A percentile compares a stretch with the other conserved stretches of the same genome.
Conservation (phyloP, 2,329 filamentous ascomycete species). For the Davidsoniella eucalypti region DNA sequence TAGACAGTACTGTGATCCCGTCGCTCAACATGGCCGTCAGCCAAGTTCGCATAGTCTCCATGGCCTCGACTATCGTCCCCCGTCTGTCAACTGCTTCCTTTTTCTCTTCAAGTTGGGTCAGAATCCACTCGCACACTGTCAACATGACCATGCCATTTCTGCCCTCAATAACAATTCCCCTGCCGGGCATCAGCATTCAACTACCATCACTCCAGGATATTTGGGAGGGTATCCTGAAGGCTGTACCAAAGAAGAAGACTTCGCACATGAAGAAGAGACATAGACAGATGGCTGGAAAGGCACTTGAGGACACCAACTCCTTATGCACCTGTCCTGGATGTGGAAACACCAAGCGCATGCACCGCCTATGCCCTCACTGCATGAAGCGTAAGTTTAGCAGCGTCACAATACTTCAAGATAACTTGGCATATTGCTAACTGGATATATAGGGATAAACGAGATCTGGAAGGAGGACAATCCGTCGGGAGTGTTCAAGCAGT, state of each 20-base stretch:
- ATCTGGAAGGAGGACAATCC: conserved; percentile 15
- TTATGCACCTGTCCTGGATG: conserved; percentile 83
- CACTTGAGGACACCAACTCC: conserved; percentile 72
- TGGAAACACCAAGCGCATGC: conserved; percentile 72
- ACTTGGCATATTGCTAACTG: not conserved
- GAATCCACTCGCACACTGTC: conserved; percentile 6
- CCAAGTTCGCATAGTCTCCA: conserved; percentile 6
- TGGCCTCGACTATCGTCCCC: conserved; percentile 5
- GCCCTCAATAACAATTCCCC: conserved; percentile 37
- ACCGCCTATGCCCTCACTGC: conserved; percentile 77
- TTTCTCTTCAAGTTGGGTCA: conserved; percentile 7
- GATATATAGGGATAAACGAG: conserved; percentile 13
- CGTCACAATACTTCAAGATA: not conserved
- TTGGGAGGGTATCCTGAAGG: conserved; percentile 83
- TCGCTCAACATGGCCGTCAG: conserved; percentile 1
- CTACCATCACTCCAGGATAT: conserved; percentile 53
- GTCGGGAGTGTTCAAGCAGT: conserved; percentile 12
- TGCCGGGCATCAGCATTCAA: conserved; percentile 42
- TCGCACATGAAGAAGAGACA: conserved; percentile 91
- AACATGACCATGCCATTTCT: conserved; percentile 25
- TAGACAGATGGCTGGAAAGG: conserved; percentile 91
- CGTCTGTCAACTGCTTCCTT: conserved; percentile 3
- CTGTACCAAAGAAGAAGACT: conserved; percentile 97
- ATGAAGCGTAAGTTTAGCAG: conserved; percentile 48
- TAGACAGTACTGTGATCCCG: not conserved